Evolutionary conservation across 495 filamentous ascomycete species (phyloP).

Genomic region (Penicillium argentinense): DNA sequence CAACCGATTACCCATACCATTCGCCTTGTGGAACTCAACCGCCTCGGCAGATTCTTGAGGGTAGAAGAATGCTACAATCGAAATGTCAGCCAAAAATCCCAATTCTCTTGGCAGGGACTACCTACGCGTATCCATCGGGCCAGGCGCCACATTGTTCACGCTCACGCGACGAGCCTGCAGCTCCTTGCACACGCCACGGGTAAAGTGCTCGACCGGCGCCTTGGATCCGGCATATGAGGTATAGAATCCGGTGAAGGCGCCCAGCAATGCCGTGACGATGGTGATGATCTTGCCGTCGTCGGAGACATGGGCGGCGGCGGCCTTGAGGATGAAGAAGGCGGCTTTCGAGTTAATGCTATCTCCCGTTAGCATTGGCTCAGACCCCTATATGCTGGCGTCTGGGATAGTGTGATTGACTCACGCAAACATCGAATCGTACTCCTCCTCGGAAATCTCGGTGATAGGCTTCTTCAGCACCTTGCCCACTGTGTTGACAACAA

Average conservation of each 20-base stretch:
- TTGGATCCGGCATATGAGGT: slow-evolving; percentile 42
- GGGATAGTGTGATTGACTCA: no score
- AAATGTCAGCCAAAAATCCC: not conserved
- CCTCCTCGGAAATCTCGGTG: slow-evolving; percentile 46
- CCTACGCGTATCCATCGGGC: slow-evolving; percentile 46
- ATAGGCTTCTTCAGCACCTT: slow-evolving; percentile 50
- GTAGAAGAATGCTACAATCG: slow-evolving; percentile 34
- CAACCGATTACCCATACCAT: slow-evolving; percentile 33
- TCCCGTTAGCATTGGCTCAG: no score
- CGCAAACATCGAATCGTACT: slow-evolving; percentile 50
- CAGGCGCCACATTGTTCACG: slow-evolving; percentile 38
- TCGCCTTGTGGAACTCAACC: slow-evolving; percentile 33
- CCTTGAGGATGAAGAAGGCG: slow-evolving; percentile 39
- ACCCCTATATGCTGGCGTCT: no score
- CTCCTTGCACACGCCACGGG: slow-evolving; percentile 41
- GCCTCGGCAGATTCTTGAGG: slow-evolving; percentile 34
- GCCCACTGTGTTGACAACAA: slow-evolving; percentile 56
- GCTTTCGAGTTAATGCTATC: slow-evolving; percentile 38
- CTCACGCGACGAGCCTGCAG: slow-evolving; percentile 33
- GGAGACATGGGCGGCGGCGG: slow-evolving; percentile 28
- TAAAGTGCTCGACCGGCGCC: slow-evolving; percentile 41
- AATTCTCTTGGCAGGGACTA: slow-evolving; percentile 1
- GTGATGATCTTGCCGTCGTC: slow-evolving; percentile 41
- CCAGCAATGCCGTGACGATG: slow-evolving; percentile 37
- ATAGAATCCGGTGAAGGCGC: slow-evolving; percentile 39